phyloP scores from a whole-genome alignment of 2,329 filamentous ascomycete genomes.

The Phaeosphaeria sp. region DNA sequence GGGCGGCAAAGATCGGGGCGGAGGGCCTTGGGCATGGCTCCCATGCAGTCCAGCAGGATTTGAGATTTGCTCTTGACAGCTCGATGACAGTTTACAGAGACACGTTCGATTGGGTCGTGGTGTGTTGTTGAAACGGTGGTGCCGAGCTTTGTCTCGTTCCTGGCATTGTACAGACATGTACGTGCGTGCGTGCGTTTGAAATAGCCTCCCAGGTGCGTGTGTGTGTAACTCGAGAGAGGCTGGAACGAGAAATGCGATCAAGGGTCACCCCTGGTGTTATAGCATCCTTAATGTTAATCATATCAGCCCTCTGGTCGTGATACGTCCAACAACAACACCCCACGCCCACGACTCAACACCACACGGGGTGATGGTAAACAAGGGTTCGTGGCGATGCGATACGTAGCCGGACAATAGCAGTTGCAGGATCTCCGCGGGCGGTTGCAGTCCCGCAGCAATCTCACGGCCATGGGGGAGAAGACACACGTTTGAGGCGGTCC shows the following conservation, averaged over 20 bases:
- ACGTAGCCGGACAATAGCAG: too few species aligned
- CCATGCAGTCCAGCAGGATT: background rate
- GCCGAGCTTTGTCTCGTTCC: background rate
- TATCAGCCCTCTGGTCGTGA: background rate
- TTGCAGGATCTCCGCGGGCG: background rate
- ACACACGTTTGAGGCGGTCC: background rate
- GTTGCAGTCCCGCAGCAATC: background rate
- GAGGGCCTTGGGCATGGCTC: background rate
- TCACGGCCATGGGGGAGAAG: too few species aligned
- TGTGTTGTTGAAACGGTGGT: background rate
- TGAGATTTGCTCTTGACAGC: background rate
- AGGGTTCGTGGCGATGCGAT: background rate
- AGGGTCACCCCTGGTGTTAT: background rate
- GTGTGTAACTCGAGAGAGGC: background rate
- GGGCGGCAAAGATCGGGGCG: background rate
- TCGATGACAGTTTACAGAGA: background rate
- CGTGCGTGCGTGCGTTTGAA: background rate
- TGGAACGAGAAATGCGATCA: background rate
- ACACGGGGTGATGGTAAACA: background rate
- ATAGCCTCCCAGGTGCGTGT: background rate
- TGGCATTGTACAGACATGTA: background rate
- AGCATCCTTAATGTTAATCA: background rate
- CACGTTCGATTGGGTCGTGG: background rate
- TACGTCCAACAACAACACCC: background rate
- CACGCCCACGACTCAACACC: background rate